Conservation (phyloP, 164 flowering plant species). For the Dillenia suffruticosa region DNA sequence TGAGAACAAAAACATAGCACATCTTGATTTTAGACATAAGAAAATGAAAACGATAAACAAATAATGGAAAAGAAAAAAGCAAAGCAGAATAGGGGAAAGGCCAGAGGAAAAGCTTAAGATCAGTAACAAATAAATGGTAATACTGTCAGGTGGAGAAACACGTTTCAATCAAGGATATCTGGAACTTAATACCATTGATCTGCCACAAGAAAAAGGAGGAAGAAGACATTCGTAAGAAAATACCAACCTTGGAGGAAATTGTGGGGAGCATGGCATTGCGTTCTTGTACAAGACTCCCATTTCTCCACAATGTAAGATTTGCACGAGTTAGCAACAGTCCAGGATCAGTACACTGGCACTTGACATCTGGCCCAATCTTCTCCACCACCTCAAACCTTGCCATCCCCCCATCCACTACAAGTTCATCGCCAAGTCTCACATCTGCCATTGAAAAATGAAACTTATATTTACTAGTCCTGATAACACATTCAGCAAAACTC, state of each 20-base stretch:
- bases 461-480: background rate
- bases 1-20: too few species aligned
- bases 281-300: conserved; percentile 86
- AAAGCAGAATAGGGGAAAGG: too few species aligned
- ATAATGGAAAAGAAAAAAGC: too few species aligned
- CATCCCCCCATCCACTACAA: conserved; percentile 99
- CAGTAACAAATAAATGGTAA: too few species aligned
- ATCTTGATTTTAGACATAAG: too few species aligned
- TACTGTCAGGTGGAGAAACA: too few species aligned
- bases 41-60: too few species aligned
- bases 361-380: conserved; percentile 97
- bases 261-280: conserved; percentile 97
- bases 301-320: conserved; percentile 89
- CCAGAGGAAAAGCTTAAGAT: too few species aligned
- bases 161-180: too few species aligned
- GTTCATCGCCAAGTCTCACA: conserved; percentile 89
- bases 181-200: too few species aligned
- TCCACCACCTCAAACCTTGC: conserved; percentile 97
- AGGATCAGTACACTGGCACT: conserved; percentile 89
- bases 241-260: conserved; percentile 86
- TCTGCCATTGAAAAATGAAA: conserved; percentile 38
- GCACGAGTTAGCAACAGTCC: conserved; percentile 92
- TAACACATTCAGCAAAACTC: too few species aligned
- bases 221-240: background rate
- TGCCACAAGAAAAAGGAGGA: too few species aligned